These are phyloP conservation scores for Hypoxylon fragiforme DNA, from an alignment of 495 filamentous ascomycete species.

Conservation along the genomic window DNA sequence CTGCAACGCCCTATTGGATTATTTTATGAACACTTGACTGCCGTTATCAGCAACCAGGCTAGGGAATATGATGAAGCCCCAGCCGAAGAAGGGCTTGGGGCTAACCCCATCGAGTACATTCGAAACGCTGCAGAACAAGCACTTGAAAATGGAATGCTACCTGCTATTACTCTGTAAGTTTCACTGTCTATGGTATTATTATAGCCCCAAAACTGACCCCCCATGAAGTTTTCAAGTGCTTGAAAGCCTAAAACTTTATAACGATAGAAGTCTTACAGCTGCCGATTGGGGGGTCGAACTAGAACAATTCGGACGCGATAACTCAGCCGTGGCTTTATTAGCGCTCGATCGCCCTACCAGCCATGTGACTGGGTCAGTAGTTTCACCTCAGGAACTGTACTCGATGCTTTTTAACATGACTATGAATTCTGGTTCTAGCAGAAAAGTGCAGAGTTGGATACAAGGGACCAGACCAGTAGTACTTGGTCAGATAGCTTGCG, in stretches of 20 bases:
- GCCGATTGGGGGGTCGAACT: constrained; percentile 27
- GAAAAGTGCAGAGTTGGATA: background rate
- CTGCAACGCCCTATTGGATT: constrained; percentile 18
- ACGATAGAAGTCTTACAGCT: constrained; percentile 11
- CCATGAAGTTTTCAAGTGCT: constrained; percentile 28
- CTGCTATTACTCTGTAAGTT: constrained; percentile 36
- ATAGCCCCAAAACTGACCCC: constrained; percentile 23
- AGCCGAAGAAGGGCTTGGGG: background rate
- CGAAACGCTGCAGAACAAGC: constrained; percentile 12
- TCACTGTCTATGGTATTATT: background rate
- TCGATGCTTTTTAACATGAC: constrained; percentile 12
- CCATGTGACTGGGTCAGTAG: constrained; percentile 5
- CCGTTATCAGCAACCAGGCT: background rate
- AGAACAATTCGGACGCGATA: constrained; percentile 13
- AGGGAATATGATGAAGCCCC: background rate
- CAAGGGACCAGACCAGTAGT: background rate
- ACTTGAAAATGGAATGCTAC: constrained; percentile 10
- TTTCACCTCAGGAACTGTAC: constrained; percentile 19
- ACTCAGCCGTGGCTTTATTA: constrained; percentile 20
- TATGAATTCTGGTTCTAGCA: background rate
- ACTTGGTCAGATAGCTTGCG: constrained; percentile 28
- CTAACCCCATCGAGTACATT: constrained; percentile 27
- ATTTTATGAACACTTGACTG: constrained; percentile 30
- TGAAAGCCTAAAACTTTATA: constrained; percentile 7
- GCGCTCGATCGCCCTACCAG: constrained; percentile 11